phyloP scores from a whole-genome alignment of 2,329 filamentous ascomycete genomes.

The Penicillium sp. region DNA sequence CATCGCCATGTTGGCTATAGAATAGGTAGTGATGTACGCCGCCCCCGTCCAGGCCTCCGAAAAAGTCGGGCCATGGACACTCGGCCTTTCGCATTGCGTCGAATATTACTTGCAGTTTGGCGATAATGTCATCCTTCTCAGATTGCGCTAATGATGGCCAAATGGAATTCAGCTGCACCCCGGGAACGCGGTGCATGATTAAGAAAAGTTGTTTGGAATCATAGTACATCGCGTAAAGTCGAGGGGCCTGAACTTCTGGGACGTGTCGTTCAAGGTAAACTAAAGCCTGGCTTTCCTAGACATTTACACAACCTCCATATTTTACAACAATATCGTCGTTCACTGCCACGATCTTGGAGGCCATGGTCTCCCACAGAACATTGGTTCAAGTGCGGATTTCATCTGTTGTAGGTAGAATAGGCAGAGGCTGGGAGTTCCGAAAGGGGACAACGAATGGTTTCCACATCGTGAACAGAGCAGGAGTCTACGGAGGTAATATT shows the following conservation, averaged over 20 bases:
- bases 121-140: slow-evolving; percentile 33
- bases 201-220: slow-evolving; percentile 28
- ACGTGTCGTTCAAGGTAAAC: slow-evolving; percentile 34
- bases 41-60: slow-evolving; percentile 28
- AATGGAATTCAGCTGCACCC: slow-evolving; percentile 26
- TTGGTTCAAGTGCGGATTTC: slow-evolving; percentile 32
- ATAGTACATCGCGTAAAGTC: slow-evolving; percentile 36
- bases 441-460: slow-evolving; percentile 30
- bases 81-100: slow-evolving; percentile 24
- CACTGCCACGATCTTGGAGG: slow-evolving; percentile 30
- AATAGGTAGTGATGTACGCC: slow-evolving; percentile 33
- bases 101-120: slow-evolving; percentile 29
- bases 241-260: slow-evolving; percentile 31
- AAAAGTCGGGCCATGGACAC: slow-evolving; percentile 33
- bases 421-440: slow-evolving; percentile 23
- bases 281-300: slow-evolving; percentile 23
- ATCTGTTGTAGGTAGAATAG: slow-evolving; percentile 29
- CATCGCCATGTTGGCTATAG: slow-evolving; percentile 20
- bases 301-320: slow-evolving; percentile 22
- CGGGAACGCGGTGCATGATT: slow-evolving; percentile 32
- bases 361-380: slow-evolving; percentile 26
- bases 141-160: slow-evolving; percentile 29
- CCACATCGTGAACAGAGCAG: slow-evolving; percentile 27
- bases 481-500: not conserved
- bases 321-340: slow-evolving; percentile 33